Percentiles rank a stretch among this genome's conserved stretches.
Conservation (phyloP, 176 grass and related monocot species). For the Ensete ventricosum region DNA sequence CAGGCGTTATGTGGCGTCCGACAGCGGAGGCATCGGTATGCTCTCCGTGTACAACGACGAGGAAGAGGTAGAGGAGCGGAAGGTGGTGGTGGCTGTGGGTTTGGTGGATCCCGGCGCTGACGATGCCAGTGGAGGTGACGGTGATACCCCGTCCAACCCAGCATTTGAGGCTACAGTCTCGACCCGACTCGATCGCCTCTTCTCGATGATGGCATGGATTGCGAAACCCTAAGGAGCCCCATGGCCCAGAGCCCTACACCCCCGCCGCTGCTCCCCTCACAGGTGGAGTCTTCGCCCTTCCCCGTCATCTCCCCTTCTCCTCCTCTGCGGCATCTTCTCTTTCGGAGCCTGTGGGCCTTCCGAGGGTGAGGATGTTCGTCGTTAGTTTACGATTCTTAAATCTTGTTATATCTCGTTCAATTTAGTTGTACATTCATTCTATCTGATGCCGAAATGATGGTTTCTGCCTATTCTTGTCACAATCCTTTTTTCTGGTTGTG, state of each 20-base stretch:
- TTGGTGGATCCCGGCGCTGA: too few species aligned
- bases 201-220: conserved; percentile 3
- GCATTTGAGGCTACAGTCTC: background rate
- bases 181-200: conserved; percentile 1
- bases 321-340: background rate
- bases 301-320: background rate
- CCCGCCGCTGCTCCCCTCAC: conserved; percentile 7
- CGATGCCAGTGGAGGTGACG: background rate
- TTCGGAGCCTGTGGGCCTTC: background rate
- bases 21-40: conserved; percentile 15
- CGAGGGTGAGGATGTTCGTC: background rate
- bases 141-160: background rate
- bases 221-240: conserved; percentile 17
- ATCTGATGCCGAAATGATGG: background rate
- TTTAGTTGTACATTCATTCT: background rate
- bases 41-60: conserved; percentile 22
- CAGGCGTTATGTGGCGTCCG: background rate
- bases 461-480: background rate
- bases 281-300: background rate
- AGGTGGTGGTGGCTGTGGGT: too few species aligned
- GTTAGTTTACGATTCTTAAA: background rate
- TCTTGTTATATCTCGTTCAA: background rate
- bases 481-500: background rate
- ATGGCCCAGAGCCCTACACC: conserved; percentile 12
- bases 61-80: conserved; percentile 8